Evolutionary conservation across 257 asterid species (phyloP).

Genomic region (Mitragyna speciosa): DNA sequence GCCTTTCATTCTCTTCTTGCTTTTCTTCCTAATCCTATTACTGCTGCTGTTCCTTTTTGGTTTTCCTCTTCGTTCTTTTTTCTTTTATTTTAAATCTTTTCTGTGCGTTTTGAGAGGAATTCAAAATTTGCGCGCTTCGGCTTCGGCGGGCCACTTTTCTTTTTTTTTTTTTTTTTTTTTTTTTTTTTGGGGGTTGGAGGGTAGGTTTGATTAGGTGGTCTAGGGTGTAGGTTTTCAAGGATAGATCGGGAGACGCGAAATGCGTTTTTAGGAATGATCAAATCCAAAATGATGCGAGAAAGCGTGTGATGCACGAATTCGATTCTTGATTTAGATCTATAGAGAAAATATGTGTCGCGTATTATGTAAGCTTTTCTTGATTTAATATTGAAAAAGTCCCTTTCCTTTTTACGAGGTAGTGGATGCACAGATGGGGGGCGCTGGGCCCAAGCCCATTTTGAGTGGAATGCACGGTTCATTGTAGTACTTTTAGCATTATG

Average conservation of each 20-base stretch:
- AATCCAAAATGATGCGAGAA: neutral
- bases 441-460: too few species aligned
- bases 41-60: neutral
- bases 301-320: neutral
- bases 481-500: too few species aligned
- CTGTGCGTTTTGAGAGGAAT: neutral
- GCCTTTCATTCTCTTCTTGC: slow-evolving; percentile 50
- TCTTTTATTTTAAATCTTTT: too few species aligned
- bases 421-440: too few species aligned
- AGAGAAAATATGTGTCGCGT: neutral
- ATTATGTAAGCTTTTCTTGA: neutral
- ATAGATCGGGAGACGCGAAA: neutral
- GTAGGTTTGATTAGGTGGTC: neutral
- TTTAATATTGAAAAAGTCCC: too few species aligned
- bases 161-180: too few species aligned
- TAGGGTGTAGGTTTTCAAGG: neutral
- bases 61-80: slow-evolving; percentile 21
- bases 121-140: slow-evolving; percentile 19
- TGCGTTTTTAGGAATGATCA: neutral
- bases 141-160: neutral
- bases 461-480: too few species aligned
- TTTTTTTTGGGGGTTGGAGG: too few species aligned
- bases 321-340: neutral
- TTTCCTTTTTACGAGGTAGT: too few species aligned
- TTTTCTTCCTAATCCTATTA: neutral